Base-by-base conservation (phyloP, 2,329 filamentous ascomycete genomes). In the Pseudopithomyces maydicus region DNA sequence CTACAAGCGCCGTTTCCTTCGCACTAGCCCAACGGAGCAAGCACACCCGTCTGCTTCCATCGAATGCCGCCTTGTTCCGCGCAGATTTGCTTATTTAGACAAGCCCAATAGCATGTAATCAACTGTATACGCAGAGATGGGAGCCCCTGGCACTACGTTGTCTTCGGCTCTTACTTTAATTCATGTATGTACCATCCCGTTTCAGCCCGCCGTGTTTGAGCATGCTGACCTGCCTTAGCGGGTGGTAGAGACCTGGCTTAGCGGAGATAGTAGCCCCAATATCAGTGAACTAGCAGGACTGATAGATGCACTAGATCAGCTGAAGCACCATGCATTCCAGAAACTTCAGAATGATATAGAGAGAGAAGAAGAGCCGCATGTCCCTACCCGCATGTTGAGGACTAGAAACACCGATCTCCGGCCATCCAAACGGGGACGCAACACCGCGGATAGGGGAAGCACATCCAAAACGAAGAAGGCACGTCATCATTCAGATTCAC, bases 1-100 rank as follows among this genome's bases (percentile, higher is more conserved):
- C 23, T 44, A 44, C 20, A 44, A 44, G 41, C 41, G 41, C 41
- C 41, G 41, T 44, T 44, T 44, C 15, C 41, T 44, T 44, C 41
- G 22, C 41, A 19, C 41, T 44, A 44, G 41, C 41, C 20, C 6
- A 44, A 44, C 11, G 11, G 19, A 44, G 41, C 20, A 44, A 44
- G 20, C 20, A 26, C 23, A 44, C 20, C 20, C 41, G 22, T 44
- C 11, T 44, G 20, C 20, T 44, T 44, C 20, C 20, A 44, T 26
- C 20, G 11, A 26, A 44, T 44, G 6, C 41, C 20, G 41, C 41
- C 41, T 11, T 20, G 20, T 44, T 44, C 41, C 41, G 41, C 41
- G 20, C 20, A 42, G 39, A 42, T 42, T 42, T 19, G 39, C 39
- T 42, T 22, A 22, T 41, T 39, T 39, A 39, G 15, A 39, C 15